Percentiles rank a stretch among this genome's conserved stretches.
These are phyloP conservation scores for Trichoderma arundinaceum DNA, from an alignment of 2,329 filamentous ascomycete genomes.

Conservation along the genomic window DNA sequence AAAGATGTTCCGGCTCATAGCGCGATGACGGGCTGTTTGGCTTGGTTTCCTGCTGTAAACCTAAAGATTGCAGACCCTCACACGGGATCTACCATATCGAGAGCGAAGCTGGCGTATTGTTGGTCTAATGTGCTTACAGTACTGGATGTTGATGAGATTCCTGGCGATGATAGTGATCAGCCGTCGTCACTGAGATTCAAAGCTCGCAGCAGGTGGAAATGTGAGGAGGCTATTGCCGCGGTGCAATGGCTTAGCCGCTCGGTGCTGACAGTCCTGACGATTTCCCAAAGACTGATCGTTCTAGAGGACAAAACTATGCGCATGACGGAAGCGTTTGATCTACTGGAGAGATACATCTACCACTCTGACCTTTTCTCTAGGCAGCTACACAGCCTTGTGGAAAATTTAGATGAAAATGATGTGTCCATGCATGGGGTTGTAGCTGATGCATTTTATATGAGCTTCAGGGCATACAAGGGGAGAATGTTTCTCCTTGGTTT, in stretches of 20 bases:
- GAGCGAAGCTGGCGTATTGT: conserved; percentile 91
- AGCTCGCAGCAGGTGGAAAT: conserved; percentile 85
- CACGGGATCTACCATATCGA: conserved; percentile 71
- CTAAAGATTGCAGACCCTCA: conserved; percentile 76
- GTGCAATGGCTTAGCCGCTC: conserved; percentile 97
- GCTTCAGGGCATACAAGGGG: conserved; percentile 93
- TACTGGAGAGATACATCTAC: conserved; percentile 90
- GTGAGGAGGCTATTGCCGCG: conserved; percentile 92
- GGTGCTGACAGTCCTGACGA: conserved; percentile 87
- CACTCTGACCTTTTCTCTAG: conserved; percentile 88
- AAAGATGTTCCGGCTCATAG: conserved; percentile 91
- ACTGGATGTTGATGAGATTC: conserved; percentile 80
- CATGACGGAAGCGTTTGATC: conserved; percentile 92
- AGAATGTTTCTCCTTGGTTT: conserved; percentile 91
- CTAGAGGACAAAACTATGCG: conserved; percentile 87
- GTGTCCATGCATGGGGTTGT: conserved; percentile 92
- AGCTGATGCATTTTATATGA: conserved; percentile 98
- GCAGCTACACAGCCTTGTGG: conserved; percentile 83
- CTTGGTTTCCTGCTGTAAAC: conserved; percentile 97
- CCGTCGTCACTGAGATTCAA: conserved; percentile 79
- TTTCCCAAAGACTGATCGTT: conserved; percentile 90
- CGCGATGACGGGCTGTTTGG: conserved; percentile 89
- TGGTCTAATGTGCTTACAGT: conserved; percentile 99
- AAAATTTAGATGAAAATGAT: conserved; percentile 86
- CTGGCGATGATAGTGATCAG: conserved; percentile 72